Evolutionary conservation across 2,329 filamentous ascomycete species (phyloP), one percentile per base, ranked within the genome.

Genomic region (Neofusicoccum sp.): DNA sequence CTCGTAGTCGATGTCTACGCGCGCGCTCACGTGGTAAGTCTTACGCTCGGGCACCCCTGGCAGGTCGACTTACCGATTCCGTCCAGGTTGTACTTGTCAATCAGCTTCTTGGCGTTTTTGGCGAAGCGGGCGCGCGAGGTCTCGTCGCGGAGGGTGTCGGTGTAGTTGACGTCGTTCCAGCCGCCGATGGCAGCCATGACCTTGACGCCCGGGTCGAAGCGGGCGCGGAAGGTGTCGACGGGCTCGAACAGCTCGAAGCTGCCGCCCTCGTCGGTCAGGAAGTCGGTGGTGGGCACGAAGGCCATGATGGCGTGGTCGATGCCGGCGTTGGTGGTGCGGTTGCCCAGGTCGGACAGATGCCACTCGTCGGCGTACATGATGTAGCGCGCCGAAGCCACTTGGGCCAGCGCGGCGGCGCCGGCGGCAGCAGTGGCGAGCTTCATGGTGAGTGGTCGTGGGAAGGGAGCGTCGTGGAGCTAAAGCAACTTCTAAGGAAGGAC

Each of bases 131-230:
- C 77, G 64, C 80, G 78, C 14, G 87, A 83, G 1, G 81, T 83
- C 7, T 74, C 68, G 1, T 83, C 43, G 22, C 48, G 52, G 2
- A 63, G 28, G 3, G 61, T 52, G 33, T 12, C 7, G 12, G 61
- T 56, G 61, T 48, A 63, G 50, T 63, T 56, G 0, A 84, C 87
- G 64, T 91, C 87, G 0, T 89, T 89, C 89, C 90, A 93, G 59
- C 89, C 90, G 9, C 90, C 90, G 66, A 93, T 86, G 22, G 90
- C 89, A 41, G 92, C 81, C 78, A 89, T 83, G 28, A 92, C 75
- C 67, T 89, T 87, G 22, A 87, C 87, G 31, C 79, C 79, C 0
- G 81, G 71, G 11, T 79, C 71, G 62, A 87, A 89, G 22, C 85
- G 77, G 14, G 76, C 75, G 16, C 85, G 82, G 48, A 87, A 78